Percentiles rank a stretch among this genome's conserved stretches.
phyloP scores from a whole-genome alignment of 148 eudicot species.

The Silene uniflora region DNA sequence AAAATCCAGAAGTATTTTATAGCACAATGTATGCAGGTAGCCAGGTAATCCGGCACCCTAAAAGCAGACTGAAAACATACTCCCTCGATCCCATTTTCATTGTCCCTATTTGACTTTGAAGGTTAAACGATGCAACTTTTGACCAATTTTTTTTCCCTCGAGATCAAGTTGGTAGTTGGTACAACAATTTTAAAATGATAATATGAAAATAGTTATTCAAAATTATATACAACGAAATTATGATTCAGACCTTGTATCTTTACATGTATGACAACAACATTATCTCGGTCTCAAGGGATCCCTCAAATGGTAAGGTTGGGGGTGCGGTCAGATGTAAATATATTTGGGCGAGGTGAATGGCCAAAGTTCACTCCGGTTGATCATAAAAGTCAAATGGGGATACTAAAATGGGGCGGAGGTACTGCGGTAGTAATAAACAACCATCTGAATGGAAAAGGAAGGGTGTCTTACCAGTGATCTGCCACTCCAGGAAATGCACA shows the following conservation, averaged over 20 bases:
- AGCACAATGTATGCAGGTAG: background rate
- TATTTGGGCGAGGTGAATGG: background rate
- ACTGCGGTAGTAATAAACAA: background rate
- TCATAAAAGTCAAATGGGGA: background rate
- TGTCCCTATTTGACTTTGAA: no score
- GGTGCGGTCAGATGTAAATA: no score
- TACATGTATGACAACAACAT: no score
- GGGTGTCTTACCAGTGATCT: constrained; percentile 75
- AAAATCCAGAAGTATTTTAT: background rate
- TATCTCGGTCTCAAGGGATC: no score
- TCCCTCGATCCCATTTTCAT: no score
- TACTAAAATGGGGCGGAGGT: background rate
- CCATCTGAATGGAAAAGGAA: background rate
- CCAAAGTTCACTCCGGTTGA: background rate
- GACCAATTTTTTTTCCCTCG: background rate
- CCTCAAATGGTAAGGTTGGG: no score
- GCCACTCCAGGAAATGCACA: constrained; percentile 82
- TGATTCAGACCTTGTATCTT: no score
- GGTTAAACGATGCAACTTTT: background rate
- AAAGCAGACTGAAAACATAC: no score
- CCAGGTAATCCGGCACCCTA: background rate
- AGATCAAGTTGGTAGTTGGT: background rate
- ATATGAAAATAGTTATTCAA: no score
- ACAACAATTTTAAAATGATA: no score
- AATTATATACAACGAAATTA: no score